A percentile compares a stretch with the other conserved stretches of the same genome.
phyloP scores from a whole-genome alignment of 176 grass and related monocot genomes.

The Cenchrus americanus region DNA sequence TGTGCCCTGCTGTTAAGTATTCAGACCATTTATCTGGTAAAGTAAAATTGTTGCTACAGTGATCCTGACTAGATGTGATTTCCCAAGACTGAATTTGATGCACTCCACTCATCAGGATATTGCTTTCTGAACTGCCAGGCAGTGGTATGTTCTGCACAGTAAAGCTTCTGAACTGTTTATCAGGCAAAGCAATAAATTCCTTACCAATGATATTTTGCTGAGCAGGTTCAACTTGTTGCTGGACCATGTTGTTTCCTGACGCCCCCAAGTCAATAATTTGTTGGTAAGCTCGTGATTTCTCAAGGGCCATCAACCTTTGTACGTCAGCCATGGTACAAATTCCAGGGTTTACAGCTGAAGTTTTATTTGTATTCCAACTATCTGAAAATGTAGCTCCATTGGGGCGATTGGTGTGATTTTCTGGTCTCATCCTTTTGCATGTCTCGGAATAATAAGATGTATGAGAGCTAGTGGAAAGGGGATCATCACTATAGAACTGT shows the following conservation, averaged over 20 bases:
- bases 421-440: constrained; percentile 57
- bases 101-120: constrained; percentile 28
- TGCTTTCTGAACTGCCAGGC: constrained; percentile 36
- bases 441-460: constrained; percentile 38
- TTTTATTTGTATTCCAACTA: constrained; percentile 39
- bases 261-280: constrained; percentile 25
- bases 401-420: constrained; percentile 39
- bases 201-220: not conserved
- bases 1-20: constrained; percentile 34
- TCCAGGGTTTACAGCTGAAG: constrained; percentile 35
- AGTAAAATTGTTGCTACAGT: constrained; percentile 11
- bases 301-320: constrained; percentile 46
- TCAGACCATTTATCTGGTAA: constrained; percentile 33
- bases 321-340: constrained; percentile 43
- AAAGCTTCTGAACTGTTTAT: constrained; percentile 35
- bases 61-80: constrained; percentile 34
- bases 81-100: constrained; percentile 39
- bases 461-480: constrained; percentile 14
- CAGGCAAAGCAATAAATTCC: constrained; percentile 34
- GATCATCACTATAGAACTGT: constrained; percentile 9
- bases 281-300: constrained; percentile 43
- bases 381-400: constrained; percentile 19
- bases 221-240: constrained; percentile 28
- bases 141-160: constrained; percentile 24
- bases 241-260: constrained; percentile 35